Base-by-base conservation (phyloP, 345 rosid genomes). In the Citrus cavaleriei region DNA sequence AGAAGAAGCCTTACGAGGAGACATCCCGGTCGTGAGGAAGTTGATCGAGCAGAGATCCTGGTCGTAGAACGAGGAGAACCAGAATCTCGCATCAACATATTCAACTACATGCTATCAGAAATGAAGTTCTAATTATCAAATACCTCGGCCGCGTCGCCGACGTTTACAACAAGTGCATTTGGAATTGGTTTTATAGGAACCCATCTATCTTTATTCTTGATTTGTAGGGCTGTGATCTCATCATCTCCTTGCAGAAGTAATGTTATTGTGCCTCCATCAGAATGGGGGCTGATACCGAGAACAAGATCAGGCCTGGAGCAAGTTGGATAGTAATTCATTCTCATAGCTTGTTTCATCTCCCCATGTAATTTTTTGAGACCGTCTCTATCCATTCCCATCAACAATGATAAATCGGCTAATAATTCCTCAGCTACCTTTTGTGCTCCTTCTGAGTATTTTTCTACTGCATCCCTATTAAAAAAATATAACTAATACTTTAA, bases 261-360 rank as follows among this genome's bases (percentile, higher is more conserved):
- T 32, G 79, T 85, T 51, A 76, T 59, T 60, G 81, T 28, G 51
- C 75, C 63, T 1, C 37, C 68, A 76, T 85, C 84, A 6, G 86
- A 83, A 28, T 69, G 83, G 0, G 84, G 77, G 34, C 79, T 78
- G 7, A 83, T 24, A n/a, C 86, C 86, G 6, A 81, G 70, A 18
- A 70, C 72, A 66, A 65, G 80, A 42, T 83, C 78, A 24, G 80
- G 79, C 66, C 65, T 68, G n/a, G 82, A 72, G 40, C 86, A 79
- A 62, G 80, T n/a, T 5, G 85, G 83, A 69, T 86, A 81, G 61
- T 81, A 81, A 18, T 81, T 81, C 81, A 81, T 75, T 72, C 84
- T 68, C 51, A 80, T 77, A 3, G 54, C 81, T 62, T 70, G 84
- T 72, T 70, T 74, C 57, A 85, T 54, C 81, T 80, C 67, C 5